These are phyloP conservation scores for Boletus rubroflammeus DNA, from an alignment of 768 basidiomycete species.

Conservation along the genomic window DNA sequence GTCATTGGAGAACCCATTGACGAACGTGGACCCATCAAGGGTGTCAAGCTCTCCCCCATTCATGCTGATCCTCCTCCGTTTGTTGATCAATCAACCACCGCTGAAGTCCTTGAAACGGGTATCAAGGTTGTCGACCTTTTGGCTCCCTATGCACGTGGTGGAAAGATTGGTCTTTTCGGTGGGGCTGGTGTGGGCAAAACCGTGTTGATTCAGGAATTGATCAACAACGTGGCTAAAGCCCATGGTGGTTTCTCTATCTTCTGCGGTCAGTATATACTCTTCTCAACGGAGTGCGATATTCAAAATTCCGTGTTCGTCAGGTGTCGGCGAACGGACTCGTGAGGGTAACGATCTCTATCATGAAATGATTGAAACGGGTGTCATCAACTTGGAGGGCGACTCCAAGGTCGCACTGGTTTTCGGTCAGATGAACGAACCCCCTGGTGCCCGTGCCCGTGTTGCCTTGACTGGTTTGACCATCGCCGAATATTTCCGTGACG, in stretches of 20 bases:
- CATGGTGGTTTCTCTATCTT: slow-evolving; percentile 99
- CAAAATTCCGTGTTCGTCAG: slow-evolving; percentile 36
- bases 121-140: slow-evolving; percentile 99
- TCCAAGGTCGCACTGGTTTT: slow-evolving; percentile 99
- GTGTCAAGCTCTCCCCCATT: slow-evolving; percentile 87
- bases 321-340: slow-evolving; percentile 99
- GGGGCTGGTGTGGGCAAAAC: slow-evolving; percentile 99
- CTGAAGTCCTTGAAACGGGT: slow-evolving; percentile 98
- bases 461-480: slow-evolving; percentile 99
- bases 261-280: slow-evolving; percentile 58
- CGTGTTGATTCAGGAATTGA: slow-evolving; percentile 98
- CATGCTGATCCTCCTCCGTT: slow-evolving; percentile 97
- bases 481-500: slow-evolving; percentile 99
- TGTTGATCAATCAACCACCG: slow-evolving; percentile 98
- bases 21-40: slow-evolving; percentile 98
- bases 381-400: slow-evolving; percentile 99
- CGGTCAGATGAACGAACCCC: slow-evolving; percentile 99
- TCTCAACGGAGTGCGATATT: background rate
- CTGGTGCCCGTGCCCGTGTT: slow-evolving; percentile 99
- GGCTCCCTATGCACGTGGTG: slow-evolving; percentile 99
- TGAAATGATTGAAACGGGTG: slow-evolving; percentile 99
- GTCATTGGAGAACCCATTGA: slow-evolving; percentile 99
- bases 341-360: slow-evolving; percentile 99
- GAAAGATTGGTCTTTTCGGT: slow-evolving; percentile 99
- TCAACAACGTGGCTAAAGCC: slow-evolving; percentile 99